Conservation (phyloP, 768 basidiomycete species). For the Boletus rubropictus region DNA sequence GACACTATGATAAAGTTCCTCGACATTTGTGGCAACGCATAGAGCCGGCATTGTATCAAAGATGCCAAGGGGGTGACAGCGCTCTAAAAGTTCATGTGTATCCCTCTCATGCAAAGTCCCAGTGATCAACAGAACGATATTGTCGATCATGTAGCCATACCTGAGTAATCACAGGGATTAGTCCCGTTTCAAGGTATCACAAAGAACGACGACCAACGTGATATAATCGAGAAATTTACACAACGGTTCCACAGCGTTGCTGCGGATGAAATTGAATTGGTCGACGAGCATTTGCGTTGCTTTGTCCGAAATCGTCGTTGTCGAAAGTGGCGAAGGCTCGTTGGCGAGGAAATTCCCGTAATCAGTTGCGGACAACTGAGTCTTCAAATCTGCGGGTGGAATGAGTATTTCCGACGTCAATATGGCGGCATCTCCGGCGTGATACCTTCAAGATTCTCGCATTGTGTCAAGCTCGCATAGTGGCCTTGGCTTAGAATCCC, state of each 20-base stretch:
- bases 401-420: constrained; percentile 1
- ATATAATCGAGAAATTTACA: constrained; percentile 95
- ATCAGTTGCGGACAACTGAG: constrained; percentile 93
- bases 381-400: constrained; percentile 72
- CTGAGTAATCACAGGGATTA: constrained; percentile 36
- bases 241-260: constrained; percentile 86
- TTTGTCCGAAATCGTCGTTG: constrained; percentile 93
- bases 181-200: background rate
- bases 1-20: constrained; percentile 95
- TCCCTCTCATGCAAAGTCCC: constrained; percentile 96
- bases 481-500: constrained; percentile 85
- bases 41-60: constrained; percentile 99
- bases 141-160: constrained; percentile 99
- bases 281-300: constrained; percentile 93
- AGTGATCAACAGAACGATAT: constrained; percentile 94
- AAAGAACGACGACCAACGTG: constrained; percentile 63
- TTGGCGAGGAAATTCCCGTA: constrained; percentile 98
- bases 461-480: constrained; percentile 92
- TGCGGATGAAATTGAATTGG: constrained; percentile 92
- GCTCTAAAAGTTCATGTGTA: constrained; percentile 91
- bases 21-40: constrained; percentile 98
- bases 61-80: constrained; percentile 94
- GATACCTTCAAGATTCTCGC: constrained; percentile 93
- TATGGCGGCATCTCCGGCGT: background rate
- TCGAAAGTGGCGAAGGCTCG: constrained; percentile 88